Evolutionary conservation across 495 filamentous ascomycete species (phyloP).

Genomic region (Xylaria bambusicola): DNA sequence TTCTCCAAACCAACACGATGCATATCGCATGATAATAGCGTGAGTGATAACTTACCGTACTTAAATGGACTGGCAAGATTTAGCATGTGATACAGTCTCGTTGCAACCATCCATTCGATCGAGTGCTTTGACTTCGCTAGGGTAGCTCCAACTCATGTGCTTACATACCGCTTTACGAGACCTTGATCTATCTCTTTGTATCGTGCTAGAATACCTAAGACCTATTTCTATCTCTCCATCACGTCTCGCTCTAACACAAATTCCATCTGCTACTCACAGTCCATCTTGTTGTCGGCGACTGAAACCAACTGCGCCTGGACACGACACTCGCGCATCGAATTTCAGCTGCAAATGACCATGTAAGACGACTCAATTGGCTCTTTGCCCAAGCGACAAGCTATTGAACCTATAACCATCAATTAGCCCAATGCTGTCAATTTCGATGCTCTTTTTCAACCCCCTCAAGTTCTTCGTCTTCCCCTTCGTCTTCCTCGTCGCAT

Average conservation of each 20-base stretch:
- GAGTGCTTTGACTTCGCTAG: no score
- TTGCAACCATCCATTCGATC: neutral
- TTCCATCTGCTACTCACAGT: no score
- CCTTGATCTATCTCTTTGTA: no score
- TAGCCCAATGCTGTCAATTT: neutral
- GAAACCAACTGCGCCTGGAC: no score
- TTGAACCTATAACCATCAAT: neutral
- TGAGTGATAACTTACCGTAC: neutral
- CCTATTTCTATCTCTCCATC: no score
- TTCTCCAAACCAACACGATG: no score
- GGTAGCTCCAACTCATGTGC: conserved; percentile 11
- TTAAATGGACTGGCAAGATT: neutral
- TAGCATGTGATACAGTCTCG: conserved; percentile 10
- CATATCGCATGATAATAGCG: conserved; percentile 11
- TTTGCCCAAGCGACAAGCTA: neutral
- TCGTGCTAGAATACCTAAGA: no score
- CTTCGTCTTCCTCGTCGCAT: conserved; percentile 62
- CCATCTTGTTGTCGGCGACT: no score
- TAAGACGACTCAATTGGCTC: conserved; percentile 1
- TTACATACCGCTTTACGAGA: neutral
- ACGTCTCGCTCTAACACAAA: no score
- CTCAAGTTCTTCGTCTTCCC: conserved; percentile 61
- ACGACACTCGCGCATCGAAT: no score
- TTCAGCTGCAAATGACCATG: conserved; percentile 4
- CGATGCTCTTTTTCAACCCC: conserved; percentile 49